Evolutionary conservation across 2,329 filamentous ascomycete species (phyloP).

Genomic region (Pseudogymnoascus destructans): DNA sequence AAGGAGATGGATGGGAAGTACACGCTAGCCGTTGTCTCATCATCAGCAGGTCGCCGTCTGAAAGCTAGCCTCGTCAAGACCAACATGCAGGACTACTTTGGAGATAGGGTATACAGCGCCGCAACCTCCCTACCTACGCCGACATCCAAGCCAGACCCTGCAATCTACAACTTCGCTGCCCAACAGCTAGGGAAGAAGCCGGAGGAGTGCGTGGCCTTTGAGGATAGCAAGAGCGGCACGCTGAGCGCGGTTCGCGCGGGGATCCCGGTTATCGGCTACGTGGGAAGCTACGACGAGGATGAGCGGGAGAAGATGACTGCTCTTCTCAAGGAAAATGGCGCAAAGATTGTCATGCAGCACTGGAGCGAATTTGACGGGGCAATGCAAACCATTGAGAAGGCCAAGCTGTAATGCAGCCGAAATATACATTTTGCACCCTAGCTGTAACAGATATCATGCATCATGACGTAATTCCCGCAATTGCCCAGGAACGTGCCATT

Average conservation of each 20-base stretch:
- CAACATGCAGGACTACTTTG: slow-evolving; percentile 68
- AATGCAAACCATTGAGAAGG: slow-evolving; percentile 19
- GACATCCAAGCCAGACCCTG: slow-evolving; percentile 84
- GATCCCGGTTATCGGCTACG: slow-evolving; percentile 74
- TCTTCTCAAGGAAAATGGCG: slow-evolving; percentile 46
- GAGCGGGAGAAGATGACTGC: slow-evolving; percentile 53
- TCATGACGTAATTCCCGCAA: slow-evolving; percentile 7
- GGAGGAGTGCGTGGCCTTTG: slow-evolving; percentile 63
- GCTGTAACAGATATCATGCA: neutral
- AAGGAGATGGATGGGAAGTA: slow-evolving; percentile 55
- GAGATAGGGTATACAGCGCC: slow-evolving; percentile 67
- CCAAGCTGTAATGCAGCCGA: slow-evolving; percentile 7
- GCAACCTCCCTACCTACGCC: slow-evolving; percentile 65
- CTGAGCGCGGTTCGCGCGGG: slow-evolving; percentile 63
- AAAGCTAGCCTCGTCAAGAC: slow-evolving; percentile 67
- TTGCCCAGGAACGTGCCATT: neutral
- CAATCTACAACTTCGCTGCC: slow-evolving; percentile 71
- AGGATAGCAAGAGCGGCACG: slow-evolving; percentile 80
- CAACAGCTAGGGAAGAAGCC: slow-evolving; percentile 58
- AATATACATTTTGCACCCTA: neutral
- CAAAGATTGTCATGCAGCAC: slow-evolving; percentile 46
- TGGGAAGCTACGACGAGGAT: slow-evolving; percentile 54
- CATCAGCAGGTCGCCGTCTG: slow-evolving; percentile 66
- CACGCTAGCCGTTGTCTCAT: slow-evolving; percentile 67
- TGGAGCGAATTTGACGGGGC: slow-evolving; percentile 39